phyloP scores from a whole-genome alignment of 148 eudicot species.

The Chenopodium berlandieri region DNA sequence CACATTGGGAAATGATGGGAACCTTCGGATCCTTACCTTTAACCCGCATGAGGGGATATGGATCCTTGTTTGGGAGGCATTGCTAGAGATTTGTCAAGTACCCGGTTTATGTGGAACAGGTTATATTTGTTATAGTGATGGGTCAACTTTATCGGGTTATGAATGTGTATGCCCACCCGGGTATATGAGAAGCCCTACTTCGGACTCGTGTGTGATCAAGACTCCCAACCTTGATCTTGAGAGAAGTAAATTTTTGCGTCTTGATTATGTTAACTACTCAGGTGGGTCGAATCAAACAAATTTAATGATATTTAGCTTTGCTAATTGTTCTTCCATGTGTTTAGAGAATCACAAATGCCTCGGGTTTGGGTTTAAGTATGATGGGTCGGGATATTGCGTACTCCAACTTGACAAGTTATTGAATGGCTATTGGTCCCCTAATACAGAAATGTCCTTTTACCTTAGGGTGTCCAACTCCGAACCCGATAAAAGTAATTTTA shows the following conservation, averaged over 20 bases:
- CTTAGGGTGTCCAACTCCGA: slow-evolving; percentile 56
- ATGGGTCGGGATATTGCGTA: slow-evolving; percentile 56
- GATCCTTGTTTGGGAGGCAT: slow-evolving; percentile 56
- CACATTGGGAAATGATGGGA: slow-evolving; percentile 62
- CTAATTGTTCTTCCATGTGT: slow-evolving; percentile 45
- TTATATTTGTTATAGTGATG: slow-evolving; percentile 50
- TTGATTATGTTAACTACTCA: slow-evolving; percentile 68
- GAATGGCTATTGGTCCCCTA: slow-evolving; percentile 68
- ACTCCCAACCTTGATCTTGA: slow-evolving; percentile 14
- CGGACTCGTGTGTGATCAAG: slow-evolving; percentile 36
- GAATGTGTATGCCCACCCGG: slow-evolving; percentile 72
- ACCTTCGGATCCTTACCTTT: slow-evolving; percentile 50
- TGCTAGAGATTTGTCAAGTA: slow-evolving; percentile 40
- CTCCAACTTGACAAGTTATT: slow-evolving; percentile 40
- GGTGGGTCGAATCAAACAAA: slow-evolving; percentile 38
- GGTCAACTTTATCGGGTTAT: slow-evolving; percentile 23
- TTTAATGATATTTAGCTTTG: slow-evolving; percentile 18
- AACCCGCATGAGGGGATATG: slow-evolving; percentile 34
- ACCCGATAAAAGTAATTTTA: slow-evolving; percentile 39
- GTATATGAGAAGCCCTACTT: slow-evolving; percentile 18
- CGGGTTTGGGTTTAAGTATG: slow-evolving; percentile 62
- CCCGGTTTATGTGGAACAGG: slow-evolving; percentile 69
- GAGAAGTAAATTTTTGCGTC: slow-evolving; percentile 43
- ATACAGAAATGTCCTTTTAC: slow-evolving; percentile 42
- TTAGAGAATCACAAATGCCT: slow-evolving; percentile 37